phyloP scores from a whole-genome alignment of 805 yeast species.

The Metschnikowia lachancei region DNA sequence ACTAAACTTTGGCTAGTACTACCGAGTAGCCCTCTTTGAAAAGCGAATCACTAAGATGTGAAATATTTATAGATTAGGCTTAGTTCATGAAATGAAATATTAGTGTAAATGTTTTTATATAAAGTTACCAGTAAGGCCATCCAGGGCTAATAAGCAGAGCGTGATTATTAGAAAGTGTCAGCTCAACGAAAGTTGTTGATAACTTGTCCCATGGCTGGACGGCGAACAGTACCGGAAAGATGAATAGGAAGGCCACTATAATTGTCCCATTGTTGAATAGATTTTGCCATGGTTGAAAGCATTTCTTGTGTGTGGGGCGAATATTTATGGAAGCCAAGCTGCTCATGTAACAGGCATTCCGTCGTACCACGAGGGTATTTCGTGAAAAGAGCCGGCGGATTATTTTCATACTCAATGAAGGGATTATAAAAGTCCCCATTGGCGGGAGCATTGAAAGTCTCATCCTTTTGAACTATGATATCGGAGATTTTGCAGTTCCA shows the following conservation, averaged over 20 bases:
- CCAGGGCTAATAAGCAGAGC: not conserved
- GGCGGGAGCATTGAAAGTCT: not conserved
- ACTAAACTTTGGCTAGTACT: constrained; percentile 3
- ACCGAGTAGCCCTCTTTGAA: not conserved
- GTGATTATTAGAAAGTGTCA: not conserved
- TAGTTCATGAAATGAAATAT: too few relatives aligned
- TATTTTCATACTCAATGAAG: constrained; percentile 8
- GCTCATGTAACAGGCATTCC: constrained; percentile 7
- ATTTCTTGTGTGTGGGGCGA: constrained; percentile 16
- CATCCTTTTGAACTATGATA: constrained; percentile 5
- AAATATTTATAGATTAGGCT: too few relatives aligned
- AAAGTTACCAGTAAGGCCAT: too few relatives aligned
- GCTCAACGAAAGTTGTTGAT: not conserved
- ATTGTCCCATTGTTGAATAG: constrained; percentile 30
- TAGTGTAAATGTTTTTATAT: too few relatives aligned
- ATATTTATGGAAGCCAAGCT: constrained; percentile 12
- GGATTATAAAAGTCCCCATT: constrained; percentile 16
- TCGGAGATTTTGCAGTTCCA: constrained; percentile 19
- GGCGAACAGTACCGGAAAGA: constrained; percentile 17
- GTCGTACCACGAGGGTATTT: not conserved
- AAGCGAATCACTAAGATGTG: not conserved
- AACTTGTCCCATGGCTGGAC: not conserved
- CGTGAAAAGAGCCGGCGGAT: not conserved
- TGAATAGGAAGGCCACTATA: constrained; percentile 22
- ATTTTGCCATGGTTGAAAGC: constrained; percentile 23